Evolutionary conservation across 345 rosid species (phyloP), one percentile per base, ranked within the genome.

Genomic region (Passiflora organensis): DNA sequence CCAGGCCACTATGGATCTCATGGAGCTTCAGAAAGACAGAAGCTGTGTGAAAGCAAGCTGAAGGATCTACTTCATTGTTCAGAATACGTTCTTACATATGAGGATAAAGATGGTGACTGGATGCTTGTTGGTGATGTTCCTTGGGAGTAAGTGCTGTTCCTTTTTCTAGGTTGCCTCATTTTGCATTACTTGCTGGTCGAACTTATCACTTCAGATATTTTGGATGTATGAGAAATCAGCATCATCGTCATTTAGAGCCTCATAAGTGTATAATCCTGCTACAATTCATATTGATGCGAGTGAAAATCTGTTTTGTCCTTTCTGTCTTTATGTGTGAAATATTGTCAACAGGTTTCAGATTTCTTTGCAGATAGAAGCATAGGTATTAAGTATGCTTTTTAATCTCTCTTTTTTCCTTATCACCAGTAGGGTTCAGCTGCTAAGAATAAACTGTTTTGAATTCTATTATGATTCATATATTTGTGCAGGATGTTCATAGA

Each of bases 41-140:
- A 61, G 55, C 64, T 69, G 19, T 51, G 68, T 32, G 73, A 62
- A 48, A 69, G 58, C 54, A 69, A 62, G 68, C 63, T 69, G 38
- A 68, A 62, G 62, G 73, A 68, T 68, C 55, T 67, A 22, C 72
- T 68, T n/a, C 67, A 68, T 51, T 63, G 73, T 43, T 68, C 73
- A 23, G 73, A 68, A 32, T 68, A 68, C 43, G 73, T 62, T 39
- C 73, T 68, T 10, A 68, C 73, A 14, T 62, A 62, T 16, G 73
- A 68, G 58, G 73, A 68, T 44, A 68, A 68, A 57, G 73, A 68
- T 56, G 63, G 68, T 14, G 73, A 68, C 51, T 68, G 73, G 73
- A 68, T 68, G 73, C 73, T 68, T 51, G 73, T 68, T 44, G 73
- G 73, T 14, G 73, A 68, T 57, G 73, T 68, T 62, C 73, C 73